A percentile compares a stretch with the other conserved stretches of the same genome.
phyloP scores from a whole-genome alignment of 1,284 basidiomycete species.

The Tremellales sp. region DNA sequence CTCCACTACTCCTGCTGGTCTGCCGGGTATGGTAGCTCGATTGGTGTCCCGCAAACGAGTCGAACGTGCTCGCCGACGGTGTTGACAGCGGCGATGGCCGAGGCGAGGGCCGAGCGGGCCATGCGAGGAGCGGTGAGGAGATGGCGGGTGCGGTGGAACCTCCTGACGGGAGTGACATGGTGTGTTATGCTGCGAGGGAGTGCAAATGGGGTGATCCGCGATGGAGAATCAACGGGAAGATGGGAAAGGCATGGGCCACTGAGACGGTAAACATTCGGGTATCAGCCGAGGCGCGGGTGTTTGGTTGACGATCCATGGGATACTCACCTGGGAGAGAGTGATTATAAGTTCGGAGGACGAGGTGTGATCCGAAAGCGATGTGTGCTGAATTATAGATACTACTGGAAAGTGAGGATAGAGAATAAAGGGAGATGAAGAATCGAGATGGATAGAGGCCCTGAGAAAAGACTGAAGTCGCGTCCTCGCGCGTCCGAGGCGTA shows the following conservation, averaged over 20 bases:
- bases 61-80: conserved; percentile 9
- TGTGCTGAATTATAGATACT: conserved; percentile 1
- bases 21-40: conserved; percentile 4
- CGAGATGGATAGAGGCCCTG: conserved; percentile 1
- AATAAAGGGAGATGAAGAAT: conserved; percentile 7
- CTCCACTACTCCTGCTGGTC: conserved; percentile 12
- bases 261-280: not conserved
- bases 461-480: too few species aligned
- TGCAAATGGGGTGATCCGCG: not conserved
- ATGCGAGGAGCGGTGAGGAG: conserved; percentile 39
- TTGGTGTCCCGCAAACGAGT: not conserved
- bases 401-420: conserved; percentile 1
- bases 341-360: not conserved
- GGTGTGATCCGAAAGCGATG: not conserved
- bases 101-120: conserved; percentile 34
- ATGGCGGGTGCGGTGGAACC: conserved; percentile 43
- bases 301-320: too few species aligned
- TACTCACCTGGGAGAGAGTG: not conserved
- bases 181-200: not conserved
- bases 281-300: not conserved
- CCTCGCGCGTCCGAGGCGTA: too few species aligned
- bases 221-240: too few species aligned
- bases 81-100: conserved; percentile 25
- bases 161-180: conserved; percentile 18
- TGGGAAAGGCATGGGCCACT: too few species aligned